phyloP scores from a whole-genome alignment of 1,284 basidiomycete genomes.

The Leccinum fallax region DNA sequence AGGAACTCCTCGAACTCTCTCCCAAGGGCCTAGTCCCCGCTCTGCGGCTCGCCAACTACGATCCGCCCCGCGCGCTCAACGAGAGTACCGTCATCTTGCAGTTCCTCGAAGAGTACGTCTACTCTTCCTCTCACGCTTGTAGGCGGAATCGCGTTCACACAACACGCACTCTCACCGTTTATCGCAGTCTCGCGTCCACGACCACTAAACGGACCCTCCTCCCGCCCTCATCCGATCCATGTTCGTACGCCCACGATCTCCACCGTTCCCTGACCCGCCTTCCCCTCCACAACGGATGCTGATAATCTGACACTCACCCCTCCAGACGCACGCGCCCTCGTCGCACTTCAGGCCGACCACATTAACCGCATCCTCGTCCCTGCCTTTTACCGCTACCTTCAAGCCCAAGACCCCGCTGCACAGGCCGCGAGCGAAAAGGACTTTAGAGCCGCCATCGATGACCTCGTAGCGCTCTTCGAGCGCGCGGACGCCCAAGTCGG shows the following conservation, averaged over 20 bases:
- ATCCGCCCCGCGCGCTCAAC: slow-evolving; percentile 59
- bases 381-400: slow-evolving; percentile 77
- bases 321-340: slow-evolving; percentile 61
- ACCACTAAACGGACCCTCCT: slow-evolving; percentile 53
- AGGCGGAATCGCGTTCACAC: not conserved
- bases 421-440: slow-evolving; percentile 62
- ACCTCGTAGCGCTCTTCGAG: slow-evolving; percentile 60
- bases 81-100: slow-evolving; percentile 77
- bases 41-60: slow-evolving; percentile 54
- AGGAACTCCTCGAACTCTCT: slow-evolving; percentile 75
- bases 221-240: slow-evolving; percentile 61
- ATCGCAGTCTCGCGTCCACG: slow-evolving; percentile 46
- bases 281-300: not conserved
- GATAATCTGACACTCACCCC: not conserved
- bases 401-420: slow-evolving; percentile 64
- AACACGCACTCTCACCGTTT: not conserved
- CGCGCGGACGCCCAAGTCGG: slow-evolving; percentile 52
- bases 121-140: too few relatives aligned
- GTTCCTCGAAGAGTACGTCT: slow-evolving; percentile 65
- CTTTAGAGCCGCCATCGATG: slow-evolving; percentile 56
- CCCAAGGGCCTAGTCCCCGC: slow-evolving; percentile 81
- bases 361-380: slow-evolving; percentile 68
- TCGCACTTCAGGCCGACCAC: slow-evolving; percentile 71
- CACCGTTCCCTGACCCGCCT: not conserved
- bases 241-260: slow-evolving; percentile 38